A percentile compares a stretch with the other conserved stretches of the same genome.
Conservation (phyloP, 2,329 filamentous ascomycete species). For the Epichloe bromicola region DNA sequence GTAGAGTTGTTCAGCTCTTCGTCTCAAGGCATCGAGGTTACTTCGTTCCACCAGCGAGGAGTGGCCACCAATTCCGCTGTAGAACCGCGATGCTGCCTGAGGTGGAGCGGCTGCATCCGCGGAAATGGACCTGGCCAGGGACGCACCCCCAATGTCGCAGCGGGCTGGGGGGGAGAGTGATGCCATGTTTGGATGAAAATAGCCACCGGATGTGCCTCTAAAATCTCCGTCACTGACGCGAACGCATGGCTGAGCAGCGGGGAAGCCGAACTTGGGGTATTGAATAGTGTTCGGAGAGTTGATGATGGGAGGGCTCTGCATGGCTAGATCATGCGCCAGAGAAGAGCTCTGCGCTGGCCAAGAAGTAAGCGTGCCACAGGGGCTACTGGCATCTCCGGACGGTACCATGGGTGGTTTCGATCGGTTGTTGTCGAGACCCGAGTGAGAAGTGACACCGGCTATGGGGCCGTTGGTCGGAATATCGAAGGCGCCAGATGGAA, state of each 20-base stretch:
- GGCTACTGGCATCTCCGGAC: neutral
- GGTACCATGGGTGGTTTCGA: neutral
- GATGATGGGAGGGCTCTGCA: neutral
- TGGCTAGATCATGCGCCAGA: neutral
- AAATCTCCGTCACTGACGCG: neutral
- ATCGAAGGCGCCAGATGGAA: constrained; percentile 27
- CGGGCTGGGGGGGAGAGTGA: constrained; percentile 5
- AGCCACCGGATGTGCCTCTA: neutral
- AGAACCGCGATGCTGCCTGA: constrained; percentile 22
- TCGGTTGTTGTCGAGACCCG: constrained; percentile 1
- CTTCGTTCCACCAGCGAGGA: constrained; percentile 23
- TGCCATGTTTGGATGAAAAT: constrained; percentile 5
- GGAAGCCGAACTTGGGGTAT: neutral
- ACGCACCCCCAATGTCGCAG: constrained; percentile 8
- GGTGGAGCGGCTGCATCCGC: constrained; percentile 19
- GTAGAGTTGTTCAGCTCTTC: constrained; percentile 42
- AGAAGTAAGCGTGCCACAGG: neutral
- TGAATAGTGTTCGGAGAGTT: neutral
- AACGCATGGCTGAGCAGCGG: neutral
- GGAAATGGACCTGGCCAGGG: constrained; percentile 17
- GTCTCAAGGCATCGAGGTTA: constrained; percentile 39
- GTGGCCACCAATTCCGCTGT: constrained; percentile 28
- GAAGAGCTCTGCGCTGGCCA: neutral
- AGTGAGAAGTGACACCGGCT: constrained; percentile 1
- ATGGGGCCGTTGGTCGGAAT: constrained; percentile 12